Conservation (phyloP, 1,284 basidiomycete species). For the Apiotrichum sp. region DNA sequence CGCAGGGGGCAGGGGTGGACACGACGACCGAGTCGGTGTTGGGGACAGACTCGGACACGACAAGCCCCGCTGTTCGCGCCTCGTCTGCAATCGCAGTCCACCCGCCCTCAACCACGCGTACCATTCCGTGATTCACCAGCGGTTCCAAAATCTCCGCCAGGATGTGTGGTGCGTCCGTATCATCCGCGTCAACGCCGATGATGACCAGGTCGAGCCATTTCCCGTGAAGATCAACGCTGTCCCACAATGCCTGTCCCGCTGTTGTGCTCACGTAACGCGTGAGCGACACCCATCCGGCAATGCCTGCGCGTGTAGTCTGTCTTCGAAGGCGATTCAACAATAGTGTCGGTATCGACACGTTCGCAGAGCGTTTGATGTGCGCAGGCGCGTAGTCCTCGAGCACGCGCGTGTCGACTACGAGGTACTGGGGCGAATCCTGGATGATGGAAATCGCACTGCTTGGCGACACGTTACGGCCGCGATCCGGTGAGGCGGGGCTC, state of each 20-base stretch:
- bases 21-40: background rate
- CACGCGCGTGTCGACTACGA: slow-evolving; percentile 73
- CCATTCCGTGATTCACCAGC: slow-evolving; percentile 19
- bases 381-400: slow-evolving; percentile 58
- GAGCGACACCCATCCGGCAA: slow-evolving; percentile 55
- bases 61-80: slow-evolving; percentile 1
- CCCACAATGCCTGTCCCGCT: slow-evolving; percentile 62
- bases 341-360: slow-evolving; percentile 74
- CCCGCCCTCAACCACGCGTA: slow-evolving; percentile 29
- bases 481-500: background rate
- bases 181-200: slow-evolving; percentile 23
- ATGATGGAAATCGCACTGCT: slow-evolving; percentile 16
- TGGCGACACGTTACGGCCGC: slow-evolving; percentile 14
- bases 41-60: slow-evolving; percentile 11
- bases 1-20: background rate
- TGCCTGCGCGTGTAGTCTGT: slow-evolving; percentile 55
- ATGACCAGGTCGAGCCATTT: slow-evolving; percentile 48
- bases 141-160: slow-evolving; percentile 21
- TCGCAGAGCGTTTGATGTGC: slow-evolving; percentile 63
- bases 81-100: slow-evolving; percentile 25
- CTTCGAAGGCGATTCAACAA: slow-evolving; percentile 73
- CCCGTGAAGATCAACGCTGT: slow-evolving; percentile 41
- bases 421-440: slow-evolving; percentile 16
- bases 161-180: slow-evolving; percentile 20
- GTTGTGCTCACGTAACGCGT: slow-evolving; percentile 72